Evolutionary conservation across 139 green algal species (phyloP).

Genomic region (Axilococcus clingmanii): DNA sequence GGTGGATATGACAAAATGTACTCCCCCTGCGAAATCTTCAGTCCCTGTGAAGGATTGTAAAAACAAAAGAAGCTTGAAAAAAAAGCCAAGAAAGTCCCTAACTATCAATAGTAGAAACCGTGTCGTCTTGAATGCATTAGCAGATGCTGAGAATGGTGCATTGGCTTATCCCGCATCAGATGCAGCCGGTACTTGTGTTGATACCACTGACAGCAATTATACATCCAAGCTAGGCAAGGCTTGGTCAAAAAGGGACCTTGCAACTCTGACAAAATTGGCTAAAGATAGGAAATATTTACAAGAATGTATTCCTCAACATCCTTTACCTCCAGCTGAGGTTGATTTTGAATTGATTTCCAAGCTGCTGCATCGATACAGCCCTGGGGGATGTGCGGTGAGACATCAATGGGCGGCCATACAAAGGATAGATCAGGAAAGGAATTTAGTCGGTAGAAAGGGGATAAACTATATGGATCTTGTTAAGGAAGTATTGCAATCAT

Average conservation of each 20-base stretch:
- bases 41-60: neutral
- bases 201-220: neutral
- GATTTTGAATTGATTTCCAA: conserved; percentile 16
- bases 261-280: conserved; percentile 13
- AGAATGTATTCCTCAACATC: conserved; percentile 7
- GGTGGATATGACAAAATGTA: no score
- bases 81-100: conserved; percentile 10
- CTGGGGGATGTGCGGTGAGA: conserved; percentile 9
- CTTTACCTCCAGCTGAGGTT: conserved; percentile 4
- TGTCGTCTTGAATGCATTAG: conserved; percentile 10
- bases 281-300: conserved; percentile 11
- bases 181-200: neutral
- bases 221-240: conserved; percentile 15
- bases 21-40: no score
- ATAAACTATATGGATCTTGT: conserved; percentile 17
- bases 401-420: conserved; percentile 13
- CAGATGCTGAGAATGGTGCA: conserved; percentile 3
- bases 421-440: conserved; percentile 10
- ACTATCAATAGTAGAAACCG: conserved; percentile 9
- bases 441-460: conserved; percentile 8
- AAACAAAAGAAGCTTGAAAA: no score
- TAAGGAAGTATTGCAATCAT: neutral
- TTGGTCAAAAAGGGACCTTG: conserved; percentile 18
- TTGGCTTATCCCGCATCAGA: neutral
- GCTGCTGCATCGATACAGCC: conserved; percentile 14